A percentile compares a stretch with the other conserved stretches of the same genome.
These are phyloP conservation scores for Populus davidiana DNA, from an alignment of 345 rosid genomes.

Conservation along the genomic window DNA sequence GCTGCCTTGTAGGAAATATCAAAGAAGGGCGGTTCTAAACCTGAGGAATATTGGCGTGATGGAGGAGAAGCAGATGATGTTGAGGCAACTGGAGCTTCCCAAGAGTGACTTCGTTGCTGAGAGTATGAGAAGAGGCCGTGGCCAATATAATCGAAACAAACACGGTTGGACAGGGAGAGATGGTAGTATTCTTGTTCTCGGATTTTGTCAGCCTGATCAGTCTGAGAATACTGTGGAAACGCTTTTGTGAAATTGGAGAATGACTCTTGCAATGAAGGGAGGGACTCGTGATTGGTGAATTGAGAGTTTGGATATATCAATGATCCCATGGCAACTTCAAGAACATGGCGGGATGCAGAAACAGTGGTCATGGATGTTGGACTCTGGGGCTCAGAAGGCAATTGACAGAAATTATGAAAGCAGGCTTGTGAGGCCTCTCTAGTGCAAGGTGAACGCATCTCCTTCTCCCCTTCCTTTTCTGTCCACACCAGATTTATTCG, in stretches of 20 bases:
- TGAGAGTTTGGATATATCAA: constrained; percentile 38
- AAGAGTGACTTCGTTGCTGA: constrained; percentile 26
- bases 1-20: constrained; percentile 49
- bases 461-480: neutral
- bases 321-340: constrained; percentile 40
- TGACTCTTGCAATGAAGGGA: constrained; percentile 59
- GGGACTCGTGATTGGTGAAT: constrained; percentile 85
- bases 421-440: constrained; percentile 49
- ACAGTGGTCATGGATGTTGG: neutral
- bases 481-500: neutral
- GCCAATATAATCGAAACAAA: constrained; percentile 58
- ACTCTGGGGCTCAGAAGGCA: constrained; percentile 29
- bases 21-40: constrained; percentile 31
- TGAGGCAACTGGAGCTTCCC: constrained; percentile 12
- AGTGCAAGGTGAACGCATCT: constrained; percentile 45
- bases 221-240: constrained; percentile 53
- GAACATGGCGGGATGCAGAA: constrained; percentile 38
- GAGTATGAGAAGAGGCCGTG: constrained; percentile 79
- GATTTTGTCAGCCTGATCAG: constrained; percentile 55
- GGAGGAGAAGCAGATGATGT: constrained; percentile 29
- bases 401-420: constrained; percentile 51
- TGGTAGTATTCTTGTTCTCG: constrained; percentile 59
- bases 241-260: constrained; percentile 41
- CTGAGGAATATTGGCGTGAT: neutral
- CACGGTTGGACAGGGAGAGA: constrained; percentile 47